A percentile compares a stretch with the other conserved stretches of the same genome.
phyloP scores from a whole-genome alignment of 371 early-diverging fungal genomes.

The Rhizopus arrhizus region DNA sequence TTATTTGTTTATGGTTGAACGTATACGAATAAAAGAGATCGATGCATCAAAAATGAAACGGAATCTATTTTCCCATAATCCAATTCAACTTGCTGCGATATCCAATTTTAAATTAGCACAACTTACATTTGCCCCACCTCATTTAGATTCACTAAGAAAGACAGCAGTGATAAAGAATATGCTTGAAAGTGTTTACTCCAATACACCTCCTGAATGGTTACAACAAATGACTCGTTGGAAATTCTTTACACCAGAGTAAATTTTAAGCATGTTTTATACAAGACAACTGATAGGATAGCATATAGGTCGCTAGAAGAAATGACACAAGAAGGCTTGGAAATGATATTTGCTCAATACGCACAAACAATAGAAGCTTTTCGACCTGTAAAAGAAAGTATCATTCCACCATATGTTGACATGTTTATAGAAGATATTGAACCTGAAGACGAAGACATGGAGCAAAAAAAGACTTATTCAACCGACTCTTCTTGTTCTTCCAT shows the following conservation, averaged over 20 bases:
- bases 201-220: slow-evolving; percentile 53
- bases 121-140: slow-evolving; percentile 56
- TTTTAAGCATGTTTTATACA: not conserved
- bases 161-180: slow-evolving; percentile 54
- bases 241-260: slow-evolving; percentile 57
- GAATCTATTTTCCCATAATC: slow-evolving; percentile 27
- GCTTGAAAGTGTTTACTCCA: slow-evolving; percentile 44
- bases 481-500: slow-evolving; percentile 7
- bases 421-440: slow-evolving; percentile 22
- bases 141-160: slow-evolving; percentile 48
- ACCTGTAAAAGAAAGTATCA: slow-evolving; percentile 34
- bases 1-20: slow-evolving; percentile 1
- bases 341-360: slow-evolving; percentile 48
- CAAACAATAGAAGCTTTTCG: slow-evolving; percentile 51
- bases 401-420: not conserved
- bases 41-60: slow-evolving; percentile 6
- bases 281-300: not conserved
- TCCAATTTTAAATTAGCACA: slow-evolving; percentile 61
- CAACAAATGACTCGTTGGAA: slow-evolving; percentile 59
- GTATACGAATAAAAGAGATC: not conserved
- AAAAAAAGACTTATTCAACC: slow-evolving; percentile 1
- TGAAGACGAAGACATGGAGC: slow-evolving; percentile 25
- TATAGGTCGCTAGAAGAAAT: slow-evolving; percentile 47
- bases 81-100: slow-evolving; percentile 56
- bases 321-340: slow-evolving; percentile 51